Evolutionary conservation across 805 yeast species (phyloP), one percentile per base, ranked within the genome.

Genomic region (Wickerhamiella hasegawae): DNA sequence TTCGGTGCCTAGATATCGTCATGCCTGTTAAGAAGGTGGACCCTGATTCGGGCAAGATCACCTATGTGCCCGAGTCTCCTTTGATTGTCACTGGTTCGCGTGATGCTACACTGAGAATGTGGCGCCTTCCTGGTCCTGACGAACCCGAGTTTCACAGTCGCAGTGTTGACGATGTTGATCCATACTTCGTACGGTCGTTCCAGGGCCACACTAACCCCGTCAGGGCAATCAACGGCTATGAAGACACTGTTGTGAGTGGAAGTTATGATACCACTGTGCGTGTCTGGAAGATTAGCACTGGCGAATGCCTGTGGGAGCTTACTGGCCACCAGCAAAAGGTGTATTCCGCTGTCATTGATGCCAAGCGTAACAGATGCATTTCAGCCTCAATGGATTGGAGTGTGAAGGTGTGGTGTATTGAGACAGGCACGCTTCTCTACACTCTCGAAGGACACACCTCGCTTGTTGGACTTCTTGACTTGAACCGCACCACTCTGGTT

Each of bases 341-440:
- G 5, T 90, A 90, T 58, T 71, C 87, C n/a, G 82, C 92, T 1
- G 78, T 83, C 1, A 64, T 82, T 46, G 94, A 87, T 52, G 69
- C 70, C 43, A 65, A 71, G 40, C 65, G 87, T 38, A 71, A 76
- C 47, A 63, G 90, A 31, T 85, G 96, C 49, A 77, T 80, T 34
- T 78, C 95, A 1, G 95, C 96, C 0, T 76, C 93, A 3, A 75
- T 83, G 76, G 98, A 90, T 54, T 69, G 81, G 45, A 72, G 82
- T 2, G 82, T 90, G 34, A 73, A 76, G 52, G 75, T 85, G 17
- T 90, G 98, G 98, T 85, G 84, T 54, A 61, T 85, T 35, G 71
- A 67, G 28, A 73, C 76, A 14, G 94, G 96, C 6, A 64, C 69
- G 40, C 67, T 77, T 33, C 56, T 80, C 33, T 63, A 73, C 30